Base-by-base conservation (phyloP, 1,284 basidiomycete species). In the Earliella scabrosa region DNA sequence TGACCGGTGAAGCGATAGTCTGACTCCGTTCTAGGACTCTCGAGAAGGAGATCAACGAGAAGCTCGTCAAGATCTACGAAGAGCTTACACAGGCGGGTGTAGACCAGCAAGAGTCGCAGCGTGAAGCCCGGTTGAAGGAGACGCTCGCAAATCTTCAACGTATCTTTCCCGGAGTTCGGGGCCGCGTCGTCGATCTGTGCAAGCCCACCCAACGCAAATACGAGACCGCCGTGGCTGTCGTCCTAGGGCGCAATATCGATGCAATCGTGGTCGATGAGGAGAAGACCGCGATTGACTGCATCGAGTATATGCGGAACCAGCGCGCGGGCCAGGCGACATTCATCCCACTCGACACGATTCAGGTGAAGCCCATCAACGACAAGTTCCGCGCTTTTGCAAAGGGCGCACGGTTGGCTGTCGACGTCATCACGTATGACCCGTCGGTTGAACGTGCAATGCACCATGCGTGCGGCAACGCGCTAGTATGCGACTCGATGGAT, bases 271-370 rank as follows among this genome's bases (percentile, higher is more conserved):
- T 99, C 1, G 96, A 98, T 66, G 88, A 94, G 65, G 95, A 99
- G 77, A 94, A 93, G 75, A 96, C 93, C 0, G 97, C 95, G 2
- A 97, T 98, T 60, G 94, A 97, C 67, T 99, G 97, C 73, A 98
- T 99, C 67, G 93, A 97, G 90, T 99, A 98, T 72, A 87, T 99
- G 82, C 91, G 95, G 59, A 95, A 92, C 66, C 95, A 98, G 73
- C 90, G 96, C 31, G 87, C 90, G 0, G 97, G 97, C 1, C 93
- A 95, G 73, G 95, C 95, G 7, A 99, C 97, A 0, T 99, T 99
- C 76, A 90, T 99, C 47, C 97, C 97, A 0, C 87, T 99, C 11
- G 97, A 99, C 71, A 96, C 93, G 1, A 96, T 99, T 63, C 92
- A 95, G 68, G 89, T 92, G 45, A 97, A 97, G 71, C 89, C 94